Evolutionary conservation across 2,329 filamentous ascomycete genomes (phyloP).

Genomic region (Rutstroemia sydowiana): DNA sequence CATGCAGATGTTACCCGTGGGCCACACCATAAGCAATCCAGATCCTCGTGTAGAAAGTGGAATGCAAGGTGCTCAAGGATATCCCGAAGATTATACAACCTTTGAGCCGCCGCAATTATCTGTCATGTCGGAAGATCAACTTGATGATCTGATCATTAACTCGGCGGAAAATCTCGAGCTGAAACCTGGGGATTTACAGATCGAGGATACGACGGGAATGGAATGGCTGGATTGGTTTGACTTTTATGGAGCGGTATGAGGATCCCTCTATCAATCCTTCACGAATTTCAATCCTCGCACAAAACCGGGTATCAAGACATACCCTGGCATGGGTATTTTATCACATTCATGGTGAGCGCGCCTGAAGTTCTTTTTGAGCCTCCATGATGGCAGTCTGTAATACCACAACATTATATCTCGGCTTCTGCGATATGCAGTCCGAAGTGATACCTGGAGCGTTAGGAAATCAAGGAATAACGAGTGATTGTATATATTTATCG

Average conservation of each 20-base stretch:
- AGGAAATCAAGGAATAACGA: too few species aligned
- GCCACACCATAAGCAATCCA: not conserved
- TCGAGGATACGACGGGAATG: conserved; percentile 22
- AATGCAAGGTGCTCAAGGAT: not conserved
- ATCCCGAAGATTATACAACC: not conserved
- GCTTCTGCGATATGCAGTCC: too few species aligned
- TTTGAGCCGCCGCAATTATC: conserved; percentile 54
- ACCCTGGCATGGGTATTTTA: too few species aligned
- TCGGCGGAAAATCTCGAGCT: conserved; percentile 51
- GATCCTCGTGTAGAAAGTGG: not conserved
- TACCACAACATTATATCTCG: too few species aligned
- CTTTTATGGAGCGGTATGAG: not conserved
- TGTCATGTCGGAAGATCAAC: conserved; percentile 63
- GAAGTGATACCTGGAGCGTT: too few species aligned
- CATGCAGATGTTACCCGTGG: conserved; percentile 10
- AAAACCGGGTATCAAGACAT: too few species aligned
- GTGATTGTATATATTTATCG: too few species aligned
- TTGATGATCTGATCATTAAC: conserved; percentile 57
- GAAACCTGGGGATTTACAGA: conserved; percentile 18
- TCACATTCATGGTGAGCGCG: too few species aligned
- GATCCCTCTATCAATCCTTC: not conserved
- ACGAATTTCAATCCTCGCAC: too few species aligned
- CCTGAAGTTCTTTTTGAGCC: too few species aligned
- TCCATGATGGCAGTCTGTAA: too few species aligned
- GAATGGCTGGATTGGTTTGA: conserved; percentile 29